These are phyloP conservation scores for Annona cherimola DNA, from an alignment of 164 flowering plant species.

Conservation along the genomic window DNA sequence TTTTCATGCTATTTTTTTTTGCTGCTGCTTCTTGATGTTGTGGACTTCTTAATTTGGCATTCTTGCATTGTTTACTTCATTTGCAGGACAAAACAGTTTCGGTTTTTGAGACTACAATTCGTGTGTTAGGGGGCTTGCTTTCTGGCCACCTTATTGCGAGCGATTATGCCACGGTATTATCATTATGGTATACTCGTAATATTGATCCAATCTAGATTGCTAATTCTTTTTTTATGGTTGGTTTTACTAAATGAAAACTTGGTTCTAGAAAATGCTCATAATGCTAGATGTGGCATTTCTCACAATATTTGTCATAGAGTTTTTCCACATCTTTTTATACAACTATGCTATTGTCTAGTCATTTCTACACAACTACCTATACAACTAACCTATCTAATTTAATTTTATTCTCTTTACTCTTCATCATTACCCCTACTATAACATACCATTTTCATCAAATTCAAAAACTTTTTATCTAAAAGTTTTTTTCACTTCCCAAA, in stretches of 20 bases:
- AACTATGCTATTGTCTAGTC: background rate
- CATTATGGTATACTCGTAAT: background rate
- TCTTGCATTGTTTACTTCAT: background rate
- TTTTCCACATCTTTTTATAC: background rate
- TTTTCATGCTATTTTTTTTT: no score
- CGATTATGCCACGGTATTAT: slow-evolving; percentile 83
- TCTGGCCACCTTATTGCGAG: slow-evolving; percentile 98
- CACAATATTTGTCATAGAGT: background rate
- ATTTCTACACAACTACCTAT: no score
- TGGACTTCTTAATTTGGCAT: background rate
- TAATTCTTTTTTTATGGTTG: background rate
- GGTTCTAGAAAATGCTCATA: background rate
- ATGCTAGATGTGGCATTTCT: background rate
- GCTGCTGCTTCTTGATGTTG: background rate
- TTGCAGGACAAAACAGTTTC: slow-evolving; percentile 97
- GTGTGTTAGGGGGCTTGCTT: slow-evolving; percentile 91
- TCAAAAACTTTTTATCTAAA: no score
- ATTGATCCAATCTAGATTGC: background rate
- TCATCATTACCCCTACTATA: no score
- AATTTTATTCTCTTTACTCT: no score
- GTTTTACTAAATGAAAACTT: background rate
- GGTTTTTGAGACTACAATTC: slow-evolving; percentile 88
- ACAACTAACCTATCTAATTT: no score
- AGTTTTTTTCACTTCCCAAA: no score
- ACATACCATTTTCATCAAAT: no score